phyloP scores from a whole-genome alignment of 768 basidiomycete genomes.

The Trichaptum fuscoviolaceum region DNA sequence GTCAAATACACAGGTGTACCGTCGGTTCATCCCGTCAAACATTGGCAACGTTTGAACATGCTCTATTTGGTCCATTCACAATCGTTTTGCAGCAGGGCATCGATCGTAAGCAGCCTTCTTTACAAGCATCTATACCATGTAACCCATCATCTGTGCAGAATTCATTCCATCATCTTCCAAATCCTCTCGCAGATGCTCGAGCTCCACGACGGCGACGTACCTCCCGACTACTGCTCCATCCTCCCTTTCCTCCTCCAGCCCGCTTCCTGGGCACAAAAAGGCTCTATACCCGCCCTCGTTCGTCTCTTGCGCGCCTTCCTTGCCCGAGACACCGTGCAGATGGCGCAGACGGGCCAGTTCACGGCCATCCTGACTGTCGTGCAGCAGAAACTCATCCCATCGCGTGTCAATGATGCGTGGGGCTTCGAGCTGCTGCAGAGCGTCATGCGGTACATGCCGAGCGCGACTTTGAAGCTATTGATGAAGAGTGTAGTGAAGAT shows the following conservation, averaged over 20 bases:
- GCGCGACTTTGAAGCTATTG: too few species aligned
- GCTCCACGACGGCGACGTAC: constrained; percentile 60
- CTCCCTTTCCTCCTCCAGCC: constrained; percentile 80
- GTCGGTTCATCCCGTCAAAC: constrained; percentile 65
- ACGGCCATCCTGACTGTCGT: constrained; percentile 78
- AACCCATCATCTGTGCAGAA: constrained; percentile 51
- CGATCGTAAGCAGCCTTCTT: constrained; percentile 54
- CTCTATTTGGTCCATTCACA: constrained; percentile 83
- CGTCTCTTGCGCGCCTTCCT: too few species aligned
- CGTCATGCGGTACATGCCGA: too few species aligned
- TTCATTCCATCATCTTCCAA: constrained; percentile 95
- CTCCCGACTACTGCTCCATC: constrained; percentile 71
- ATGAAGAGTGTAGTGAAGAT: too few species aligned
- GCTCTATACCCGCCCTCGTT: too few species aligned
- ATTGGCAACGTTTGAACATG: constrained; percentile 69
- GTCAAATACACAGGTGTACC: constrained; percentile 58
- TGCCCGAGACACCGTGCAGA: constrained; percentile 57
- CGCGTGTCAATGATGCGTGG: too few species aligned
- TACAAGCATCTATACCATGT: constrained; percentile 1
- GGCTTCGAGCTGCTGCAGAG: too few species aligned
- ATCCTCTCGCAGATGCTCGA: too few species aligned
- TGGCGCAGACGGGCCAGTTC: constrained; percentile 68
- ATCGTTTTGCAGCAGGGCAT: constrained; percentile 89
- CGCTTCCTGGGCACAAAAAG: too few species aligned
- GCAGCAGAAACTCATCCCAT: too few species aligned